Percentiles rank a stretch among this genome's conserved stretches.
These are phyloP conservation scores for Trebouxia gelatinosa DNA, from an alignment of 163 green algal genomes.

Conservation along the genomic window DNA sequence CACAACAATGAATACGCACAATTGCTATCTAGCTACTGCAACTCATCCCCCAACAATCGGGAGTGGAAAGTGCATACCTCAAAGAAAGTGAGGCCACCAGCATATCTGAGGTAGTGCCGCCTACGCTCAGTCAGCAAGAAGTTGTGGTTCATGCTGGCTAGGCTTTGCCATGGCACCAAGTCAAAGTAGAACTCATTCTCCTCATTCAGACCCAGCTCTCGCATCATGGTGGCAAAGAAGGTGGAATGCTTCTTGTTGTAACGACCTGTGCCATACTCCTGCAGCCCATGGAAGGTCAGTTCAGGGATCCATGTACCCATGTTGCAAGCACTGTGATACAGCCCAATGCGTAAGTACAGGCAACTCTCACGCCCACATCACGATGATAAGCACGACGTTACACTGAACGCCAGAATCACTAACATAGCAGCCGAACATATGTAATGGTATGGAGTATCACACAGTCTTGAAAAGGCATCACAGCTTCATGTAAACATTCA, in stretches of 20 bases:
- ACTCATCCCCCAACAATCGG: conserved; percentile 40
- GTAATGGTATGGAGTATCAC: too few species aligned
- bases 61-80: too few species aligned
- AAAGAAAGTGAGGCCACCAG: conserved; percentile 59
- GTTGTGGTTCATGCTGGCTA: conserved; percentile 62
- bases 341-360: too few species aligned
- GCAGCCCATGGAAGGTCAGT: background rate
- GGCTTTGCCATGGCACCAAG: conserved; percentile 59
- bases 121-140: conserved; percentile 65
- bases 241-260: conserved; percentile 63
- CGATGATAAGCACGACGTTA: too few species aligned
- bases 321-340: too few species aligned
- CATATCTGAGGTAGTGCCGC: conserved; percentile 59
- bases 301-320: too few species aligned
- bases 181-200: conserved; percentile 57
- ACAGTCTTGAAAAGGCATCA: too few species aligned
- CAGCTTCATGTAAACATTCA: too few species aligned
- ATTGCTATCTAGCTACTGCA: background rate
- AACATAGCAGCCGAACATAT: too few species aligned
- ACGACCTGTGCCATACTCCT: conserved; percentile 66
- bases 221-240: conserved; percentile 65
- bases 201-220: conserved; percentile 50
- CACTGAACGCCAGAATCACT: too few species aligned
- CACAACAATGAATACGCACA: too few species aligned
- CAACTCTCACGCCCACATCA: too few species aligned